These are phyloP conservation scores for Oryza glumipatula DNA, from an alignment of 176 grass and related monocot species.

Conservation along the genomic window DNA sequence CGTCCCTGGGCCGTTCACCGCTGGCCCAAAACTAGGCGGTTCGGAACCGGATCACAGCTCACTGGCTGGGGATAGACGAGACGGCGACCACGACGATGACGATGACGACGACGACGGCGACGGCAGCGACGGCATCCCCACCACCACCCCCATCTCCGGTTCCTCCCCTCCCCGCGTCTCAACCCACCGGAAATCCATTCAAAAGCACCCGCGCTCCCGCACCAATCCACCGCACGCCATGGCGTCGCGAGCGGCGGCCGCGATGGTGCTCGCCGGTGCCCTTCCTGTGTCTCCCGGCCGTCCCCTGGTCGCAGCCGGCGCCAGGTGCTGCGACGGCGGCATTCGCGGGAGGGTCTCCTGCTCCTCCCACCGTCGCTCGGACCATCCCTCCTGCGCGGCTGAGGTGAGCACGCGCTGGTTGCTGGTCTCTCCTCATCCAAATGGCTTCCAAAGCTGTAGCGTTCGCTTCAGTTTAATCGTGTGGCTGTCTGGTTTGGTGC, in stretches of 20 bases:
- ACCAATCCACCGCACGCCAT: slow-evolving; percentile 34
- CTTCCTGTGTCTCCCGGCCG: background rate
- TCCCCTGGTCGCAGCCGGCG: background rate
- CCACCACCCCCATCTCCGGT: background rate
- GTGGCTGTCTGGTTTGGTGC: slow-evolving; percentile 6
- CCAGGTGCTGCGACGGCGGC: background rate
- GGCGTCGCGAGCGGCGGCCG: slow-evolving; percentile 44
- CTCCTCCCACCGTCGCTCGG: background rate
- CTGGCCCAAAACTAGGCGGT: background rate
- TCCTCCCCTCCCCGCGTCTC: slow-evolving; percentile 14
- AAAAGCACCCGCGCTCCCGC: background rate
- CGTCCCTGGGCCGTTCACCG: background rate
- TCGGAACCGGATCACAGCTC: slow-evolving; percentile 45
- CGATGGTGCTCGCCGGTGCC: slow-evolving; percentile 26
- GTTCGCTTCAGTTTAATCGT: background rate
- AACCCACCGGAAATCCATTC: slow-evolving; percentile 28
- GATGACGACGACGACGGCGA: slow-evolving; percentile 16
- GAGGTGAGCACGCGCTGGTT: slow-evolving; percentile 33
- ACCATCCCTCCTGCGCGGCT: background rate
- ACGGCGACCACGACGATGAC: slow-evolving; percentile 36
- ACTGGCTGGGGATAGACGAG: slow-evolving; percentile 48
- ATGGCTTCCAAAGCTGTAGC: background rate
- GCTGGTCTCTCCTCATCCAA: background rate
- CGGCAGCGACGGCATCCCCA: background rate
- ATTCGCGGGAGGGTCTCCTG: slow-evolving; percentile 21